Evolutionary conservation across 352 stramenopile genomes (phyloP).

Genomic region (Peronosclerospora sorghi): DNA sequence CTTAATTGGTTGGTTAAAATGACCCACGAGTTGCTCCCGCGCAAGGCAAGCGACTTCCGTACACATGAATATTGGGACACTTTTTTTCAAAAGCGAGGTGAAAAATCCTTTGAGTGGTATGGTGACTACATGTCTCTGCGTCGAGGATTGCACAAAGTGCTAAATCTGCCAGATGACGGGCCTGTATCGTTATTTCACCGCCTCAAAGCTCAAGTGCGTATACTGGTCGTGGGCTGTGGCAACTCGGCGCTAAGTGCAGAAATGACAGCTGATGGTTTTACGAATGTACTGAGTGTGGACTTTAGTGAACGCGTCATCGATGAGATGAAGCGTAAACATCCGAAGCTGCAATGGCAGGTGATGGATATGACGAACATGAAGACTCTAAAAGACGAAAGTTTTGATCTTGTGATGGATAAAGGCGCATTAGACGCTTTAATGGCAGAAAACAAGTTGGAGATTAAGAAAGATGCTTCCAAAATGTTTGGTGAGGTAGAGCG

Average conservation of each 20-base stretch:
- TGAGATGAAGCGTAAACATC: conserved; percentile 60
- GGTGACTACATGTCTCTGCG: conserved; percentile 41
- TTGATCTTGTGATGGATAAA: conserved; percentile 76
- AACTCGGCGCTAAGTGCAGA: conserved; percentile 62
- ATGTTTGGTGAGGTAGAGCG: conserved; percentile 63
- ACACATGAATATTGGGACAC: conserved; percentile 63
- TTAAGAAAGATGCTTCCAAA: conserved; percentile 30
- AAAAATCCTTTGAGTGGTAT: conserved; percentile 77
- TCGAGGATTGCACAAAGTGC: conserved; percentile 19
- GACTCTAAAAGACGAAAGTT: conserved; percentile 25
- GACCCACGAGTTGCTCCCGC: conserved; percentile 35
- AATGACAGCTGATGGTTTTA: conserved; percentile 49
- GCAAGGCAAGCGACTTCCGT: conserved; percentile 44
- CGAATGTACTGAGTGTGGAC: conserved; percentile 51
- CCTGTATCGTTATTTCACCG: conserved; percentile 14
- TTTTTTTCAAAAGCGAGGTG: conserved; percentile 62
- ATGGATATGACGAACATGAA: conserved; percentile 76
- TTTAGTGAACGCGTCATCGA: conserved; percentile 66
- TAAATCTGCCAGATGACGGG: conserved; percentile 18
- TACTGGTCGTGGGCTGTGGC: conserved; percentile 69
- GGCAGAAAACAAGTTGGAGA: conserved; percentile 31
- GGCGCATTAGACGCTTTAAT: conserved; percentile 71
- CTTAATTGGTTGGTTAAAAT: neutral
- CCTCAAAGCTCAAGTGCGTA: conserved; percentile 30
- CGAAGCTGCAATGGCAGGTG: conserved; percentile 48